Conservation (phyloP, 1,284 basidiomycete species). For the Pholiota adiposa region DNA sequence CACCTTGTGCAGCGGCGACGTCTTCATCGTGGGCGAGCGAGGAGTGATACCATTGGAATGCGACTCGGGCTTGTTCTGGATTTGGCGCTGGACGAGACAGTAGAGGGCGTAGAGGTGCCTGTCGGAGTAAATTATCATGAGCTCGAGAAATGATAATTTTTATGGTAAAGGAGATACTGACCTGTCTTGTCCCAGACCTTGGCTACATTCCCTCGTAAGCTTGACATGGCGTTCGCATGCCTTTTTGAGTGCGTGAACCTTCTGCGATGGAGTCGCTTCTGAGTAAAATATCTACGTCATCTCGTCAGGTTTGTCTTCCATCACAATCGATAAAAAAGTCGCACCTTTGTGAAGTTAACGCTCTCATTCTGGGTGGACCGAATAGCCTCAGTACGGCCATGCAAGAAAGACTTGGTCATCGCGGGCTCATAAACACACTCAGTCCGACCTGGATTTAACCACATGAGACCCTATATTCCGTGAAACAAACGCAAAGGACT, state of each 20-base stretch:
- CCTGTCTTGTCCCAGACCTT: constrained; percentile 91
- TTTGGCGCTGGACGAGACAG: constrained; percentile 81
- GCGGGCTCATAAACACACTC: constrained; percentile 98
- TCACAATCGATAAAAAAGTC: neutral
- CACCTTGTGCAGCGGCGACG: constrained; percentile 19
- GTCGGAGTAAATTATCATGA: neutral
- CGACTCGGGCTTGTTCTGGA: constrained; percentile 43
- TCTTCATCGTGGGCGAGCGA: constrained; percentile 15
- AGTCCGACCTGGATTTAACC: constrained; percentile 61
- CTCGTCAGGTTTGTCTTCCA: neutral
- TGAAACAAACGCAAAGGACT: constrained; percentile 23
- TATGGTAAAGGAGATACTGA: constrained; percentile 40
- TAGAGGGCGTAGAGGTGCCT: constrained; percentile 88
- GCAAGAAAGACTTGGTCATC: constrained; percentile 96
- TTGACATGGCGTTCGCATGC: constrained; percentile 91
- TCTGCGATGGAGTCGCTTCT: constrained; percentile 71
- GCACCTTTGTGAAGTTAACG: constrained; percentile 82
- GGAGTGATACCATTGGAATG: constrained; percentile 31
- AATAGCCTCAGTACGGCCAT: constrained; percentile 96
- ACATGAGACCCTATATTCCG: neutral
- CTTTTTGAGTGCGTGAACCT: constrained; percentile 76
- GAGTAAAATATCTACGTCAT: constrained; percentile 87
- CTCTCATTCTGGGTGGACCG: constrained; percentile 88
- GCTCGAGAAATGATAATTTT: neutral
- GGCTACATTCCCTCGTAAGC: constrained; percentile 85